Conservation (phyloP, 495 filamentous ascomycete genomes). For the Neurospora intermedia region DNA sequence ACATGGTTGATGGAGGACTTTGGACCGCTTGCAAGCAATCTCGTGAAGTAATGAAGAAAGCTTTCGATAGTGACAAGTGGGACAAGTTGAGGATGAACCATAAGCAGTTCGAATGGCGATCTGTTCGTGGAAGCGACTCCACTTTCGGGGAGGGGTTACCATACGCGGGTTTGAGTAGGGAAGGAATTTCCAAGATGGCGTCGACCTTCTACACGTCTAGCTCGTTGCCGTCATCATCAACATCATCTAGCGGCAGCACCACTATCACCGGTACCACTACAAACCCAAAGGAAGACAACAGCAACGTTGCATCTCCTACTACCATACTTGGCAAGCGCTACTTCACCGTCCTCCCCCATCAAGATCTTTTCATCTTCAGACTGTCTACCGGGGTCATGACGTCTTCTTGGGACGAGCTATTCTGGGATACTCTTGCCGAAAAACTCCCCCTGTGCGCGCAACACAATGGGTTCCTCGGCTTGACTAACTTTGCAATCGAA, state of each 20-base stretch:
- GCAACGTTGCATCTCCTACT: neutral
- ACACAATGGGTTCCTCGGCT: neutral
- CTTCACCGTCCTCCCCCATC: neutral
- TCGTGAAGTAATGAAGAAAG: neutral
- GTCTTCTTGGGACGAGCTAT: no score
- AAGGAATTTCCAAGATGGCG: neutral
- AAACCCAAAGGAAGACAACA: neutral
- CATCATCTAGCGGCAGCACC: neutral
- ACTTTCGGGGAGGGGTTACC: neutral
- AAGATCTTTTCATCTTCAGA: neutral
- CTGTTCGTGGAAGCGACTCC: no score
- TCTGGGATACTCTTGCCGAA: no score
- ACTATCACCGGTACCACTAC: neutral
- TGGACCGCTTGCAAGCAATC: neutral
- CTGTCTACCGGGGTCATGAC: neutral
- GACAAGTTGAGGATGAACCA: neutral
- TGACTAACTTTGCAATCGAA: neutral
- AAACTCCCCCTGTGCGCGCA: neutral
- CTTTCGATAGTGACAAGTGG: neutral
- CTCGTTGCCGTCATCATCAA: neutral
- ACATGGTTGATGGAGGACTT: neutral
- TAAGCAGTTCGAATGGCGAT: neutral
- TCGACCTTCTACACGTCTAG: neutral
- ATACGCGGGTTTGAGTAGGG: neutral
- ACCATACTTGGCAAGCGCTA: neutral